Percentiles rank a stretch among this genome's conserved stretches.
phyloP scores from a whole-genome alignment of 2,329 filamentous ascomycete species.

The Exophiala viscosa region DNA sequence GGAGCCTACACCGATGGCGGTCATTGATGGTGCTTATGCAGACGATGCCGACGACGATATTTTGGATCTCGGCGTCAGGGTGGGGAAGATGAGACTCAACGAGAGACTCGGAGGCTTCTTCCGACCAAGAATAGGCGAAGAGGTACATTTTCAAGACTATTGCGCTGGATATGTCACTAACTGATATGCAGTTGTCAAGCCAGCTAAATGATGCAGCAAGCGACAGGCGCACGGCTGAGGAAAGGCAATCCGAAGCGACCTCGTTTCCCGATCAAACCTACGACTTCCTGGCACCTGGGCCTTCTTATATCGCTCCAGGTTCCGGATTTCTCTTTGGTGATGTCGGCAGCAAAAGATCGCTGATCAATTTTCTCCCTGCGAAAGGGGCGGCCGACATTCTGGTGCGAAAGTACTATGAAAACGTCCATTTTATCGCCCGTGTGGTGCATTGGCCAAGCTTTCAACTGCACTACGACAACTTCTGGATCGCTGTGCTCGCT shows the following conservation, averaged over 20 bases:
- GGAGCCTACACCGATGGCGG: slow-evolving; percentile 60
- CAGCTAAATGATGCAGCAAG: slow-evolving; percentile 17
- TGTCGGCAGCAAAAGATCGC: slow-evolving; percentile 44
- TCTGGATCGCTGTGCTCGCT: slow-evolving; percentile 60
- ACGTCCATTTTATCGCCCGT: slow-evolving; percentile 66
- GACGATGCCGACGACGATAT: slow-evolving; percentile 62
- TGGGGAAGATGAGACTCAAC: slow-evolving; percentile 69
- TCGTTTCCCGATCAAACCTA: slow-evolving; percentile 19
- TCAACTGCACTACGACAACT: slow-evolving; percentile 59
- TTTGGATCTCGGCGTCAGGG: slow-evolving; percentile 66
- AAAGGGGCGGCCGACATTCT: slow-evolving; percentile 58
- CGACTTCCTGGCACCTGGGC: slow-evolving; percentile 60
- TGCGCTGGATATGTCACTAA: slow-evolving; percentile 3
- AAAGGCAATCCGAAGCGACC: slow-evolving; percentile 12
- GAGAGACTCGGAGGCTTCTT: slow-evolving; percentile 71
- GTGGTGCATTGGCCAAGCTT: slow-evolving; percentile 66
- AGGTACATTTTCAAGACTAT: slow-evolving; percentile 47
- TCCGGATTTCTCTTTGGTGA: slow-evolving; percentile 65
- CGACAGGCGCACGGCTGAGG: slow-evolving; percentile 15
- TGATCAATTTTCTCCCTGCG: slow-evolving; percentile 61
- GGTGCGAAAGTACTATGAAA: slow-evolving; percentile 63
- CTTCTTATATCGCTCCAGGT: slow-evolving; percentile 64
- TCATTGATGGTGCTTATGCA: slow-evolving; percentile 66
- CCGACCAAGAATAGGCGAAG: slow-evolving; percentile 65
- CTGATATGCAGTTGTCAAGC: slow-evolving; percentile 6